A percentile compares a stretch with the other conserved stretches of the same genome.
phyloP scores from a whole-genome alignment of 2,329 filamentous ascomycete genomes.

The Colletotrichum higginsianum region DNA sequence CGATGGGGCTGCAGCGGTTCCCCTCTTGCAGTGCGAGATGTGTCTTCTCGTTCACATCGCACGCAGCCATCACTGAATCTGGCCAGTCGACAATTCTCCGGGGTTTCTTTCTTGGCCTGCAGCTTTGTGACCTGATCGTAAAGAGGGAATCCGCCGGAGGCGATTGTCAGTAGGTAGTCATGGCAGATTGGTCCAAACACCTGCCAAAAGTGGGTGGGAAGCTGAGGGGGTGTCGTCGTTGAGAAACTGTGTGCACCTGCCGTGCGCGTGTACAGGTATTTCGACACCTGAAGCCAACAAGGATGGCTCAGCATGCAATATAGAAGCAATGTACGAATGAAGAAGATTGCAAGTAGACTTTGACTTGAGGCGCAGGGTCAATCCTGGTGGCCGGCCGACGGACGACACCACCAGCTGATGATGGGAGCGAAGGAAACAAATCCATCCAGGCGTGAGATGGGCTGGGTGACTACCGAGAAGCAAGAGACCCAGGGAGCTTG shows the following conservation, averaged over 20 bases:
- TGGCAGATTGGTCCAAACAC: slow-evolving; percentile 8
- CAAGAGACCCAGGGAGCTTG: background rate
- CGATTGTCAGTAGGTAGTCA: slow-evolving; percentile 5
- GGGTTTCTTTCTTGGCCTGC: slow-evolving; percentile 19
- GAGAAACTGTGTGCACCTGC: background rate
- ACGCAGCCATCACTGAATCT: slow-evolving; percentile 2
- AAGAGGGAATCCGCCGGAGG: slow-evolving; percentile 6
- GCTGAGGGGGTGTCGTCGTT: slow-evolving; percentile 21
- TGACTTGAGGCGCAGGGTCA: slow-evolving; percentile 14
- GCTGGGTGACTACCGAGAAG: background rate
- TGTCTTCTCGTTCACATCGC: background rate
- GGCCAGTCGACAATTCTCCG: slow-evolving; percentile 12
- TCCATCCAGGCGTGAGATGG: background rate
- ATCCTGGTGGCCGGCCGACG: slow-evolving; percentile 8
- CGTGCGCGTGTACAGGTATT: background rate
- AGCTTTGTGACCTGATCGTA: slow-evolving; percentile 15
- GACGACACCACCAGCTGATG: background rate
- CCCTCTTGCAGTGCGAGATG: background rate
- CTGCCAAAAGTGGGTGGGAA: slow-evolving; percentile 13
- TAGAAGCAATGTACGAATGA: slow-evolving; percentile 10
- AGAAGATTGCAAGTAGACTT: slow-evolving; percentile 17
- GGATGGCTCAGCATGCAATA: slow-evolving; percentile 11
- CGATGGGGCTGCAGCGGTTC: background rate
- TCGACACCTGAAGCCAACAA: slow-evolving; percentile 11
- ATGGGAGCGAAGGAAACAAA: background rate